phyloP scores from a whole-genome alignment of 2,329 filamentous ascomycete species.

The Sporothrix pallida region DNA sequence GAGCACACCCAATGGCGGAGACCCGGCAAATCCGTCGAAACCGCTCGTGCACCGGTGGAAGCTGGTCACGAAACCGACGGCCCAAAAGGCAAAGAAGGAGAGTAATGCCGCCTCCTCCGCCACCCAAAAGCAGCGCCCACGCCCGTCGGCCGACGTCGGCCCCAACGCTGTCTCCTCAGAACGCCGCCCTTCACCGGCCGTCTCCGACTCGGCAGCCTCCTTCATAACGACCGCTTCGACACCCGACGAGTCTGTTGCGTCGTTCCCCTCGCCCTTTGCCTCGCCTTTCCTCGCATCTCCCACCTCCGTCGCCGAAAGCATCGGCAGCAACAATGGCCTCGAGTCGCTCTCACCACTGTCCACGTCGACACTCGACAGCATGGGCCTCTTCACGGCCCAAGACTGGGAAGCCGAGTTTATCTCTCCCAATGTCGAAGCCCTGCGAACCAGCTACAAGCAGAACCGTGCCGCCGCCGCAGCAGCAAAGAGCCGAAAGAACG shows the following conservation, averaged over 20 bases:
- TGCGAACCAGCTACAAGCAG: slow-evolving; percentile 9
- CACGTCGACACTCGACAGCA: neutral
- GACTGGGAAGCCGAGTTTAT: slow-evolving; percentile 32
- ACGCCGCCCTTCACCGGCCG: slow-evolving; percentile 22
- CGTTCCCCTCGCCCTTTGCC: slow-evolving; percentile 19
- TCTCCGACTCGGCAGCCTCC: slow-evolving; percentile 23
- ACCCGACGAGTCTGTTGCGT: slow-evolving; percentile 3
- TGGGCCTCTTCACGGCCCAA: slow-evolving; percentile 25
- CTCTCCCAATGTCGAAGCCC: slow-evolving; percentile 22
- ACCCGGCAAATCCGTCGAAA: slow-evolving; percentile 23
- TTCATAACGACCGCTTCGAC: neutral
- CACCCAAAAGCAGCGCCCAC: neutral
- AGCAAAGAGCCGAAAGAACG: slow-evolving; percentile 7
- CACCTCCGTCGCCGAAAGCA: slow-evolving; percentile 20
- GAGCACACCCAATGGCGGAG: neutral
- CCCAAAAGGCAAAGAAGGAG: slow-evolving; percentile 19
- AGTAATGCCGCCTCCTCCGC: neutral
- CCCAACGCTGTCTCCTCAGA: neutral
- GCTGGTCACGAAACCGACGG: slow-evolving; percentile 40
- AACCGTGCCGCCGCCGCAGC: slow-evolving; percentile 5
- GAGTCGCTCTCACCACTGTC: slow-evolving; percentile 21
- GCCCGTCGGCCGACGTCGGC: neutral
- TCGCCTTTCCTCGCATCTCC: slow-evolving; percentile 30
- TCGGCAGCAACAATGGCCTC: slow-evolving; percentile 5
- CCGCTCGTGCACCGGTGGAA: slow-evolving; percentile 40